Base-by-base conservation (phyloP, 2,329 filamentous ascomycete species). In the Metarhizium brunneum region DNA sequence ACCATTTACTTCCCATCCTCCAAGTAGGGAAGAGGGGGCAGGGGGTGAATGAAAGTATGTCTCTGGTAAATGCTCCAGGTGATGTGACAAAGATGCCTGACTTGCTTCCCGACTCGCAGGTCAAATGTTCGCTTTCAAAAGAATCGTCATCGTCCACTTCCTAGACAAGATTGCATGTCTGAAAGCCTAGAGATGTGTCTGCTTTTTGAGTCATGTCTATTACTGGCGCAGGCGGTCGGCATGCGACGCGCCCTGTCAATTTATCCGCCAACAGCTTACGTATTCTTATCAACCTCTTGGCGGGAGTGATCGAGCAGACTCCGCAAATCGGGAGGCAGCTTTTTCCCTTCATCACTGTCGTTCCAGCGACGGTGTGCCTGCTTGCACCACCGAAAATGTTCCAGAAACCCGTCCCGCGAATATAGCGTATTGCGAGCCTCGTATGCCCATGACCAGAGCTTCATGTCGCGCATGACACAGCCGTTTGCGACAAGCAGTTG, bases 351-450 rank as follows among this genome's bases (percentile, higher is more conserved):
- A 25, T 35, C 52, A 47, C 55, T 54, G 18, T 47, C 60, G 54
- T n/a, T 57, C 68, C 67, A 70, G 47, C 69, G 57, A 32, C 62
- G 49, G 57, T 70, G 66, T 57, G 66, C 67, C 58, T 66, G 62
- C 60, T 66, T 60, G 62, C 67, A 71, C 64, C 63, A 67, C 58
- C 59, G 59, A 60, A 71, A 71, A 60, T 71, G 66, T 52, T 64
- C 56, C 54, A 71, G 54, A 60, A 69, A 69, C 29, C 57, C 63
- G 53, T 62, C 59, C 59, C 57, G 62, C 47, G 66, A 53, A 63
- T 68, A 71, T 32, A 66, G 58, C 59, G 56, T 64, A 49, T 67
- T 59, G 51, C 59, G 59, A 60, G 55, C 59, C 54, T 64, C 57
- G 49, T 54, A 58, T 40, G 56, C 59, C 60, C 59, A 49, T 47